A percentile compares a stretch with the other conserved stretches of the same genome.
phyloP scores from a whole-genome alignment of 1,284 basidiomycete genomes.

The Coriolopsis trogii region DNA sequence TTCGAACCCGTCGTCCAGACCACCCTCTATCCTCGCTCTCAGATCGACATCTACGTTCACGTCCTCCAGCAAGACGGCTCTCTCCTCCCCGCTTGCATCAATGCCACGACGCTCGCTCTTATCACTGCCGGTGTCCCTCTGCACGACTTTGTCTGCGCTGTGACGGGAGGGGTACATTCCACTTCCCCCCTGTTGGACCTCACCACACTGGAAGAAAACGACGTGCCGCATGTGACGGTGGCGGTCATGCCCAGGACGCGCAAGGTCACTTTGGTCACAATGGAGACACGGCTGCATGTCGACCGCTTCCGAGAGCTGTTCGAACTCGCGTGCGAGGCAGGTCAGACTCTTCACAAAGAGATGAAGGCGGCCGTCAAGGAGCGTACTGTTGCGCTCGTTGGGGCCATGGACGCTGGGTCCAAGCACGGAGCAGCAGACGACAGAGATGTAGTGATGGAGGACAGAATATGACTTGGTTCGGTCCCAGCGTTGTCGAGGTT shows the following conservation, averaged over 20 bases:
- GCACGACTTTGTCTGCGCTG: slow-evolving; percentile 87
- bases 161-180: slow-evolving; percentile 80
- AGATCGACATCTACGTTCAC: slow-evolving; percentile 94
- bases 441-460: slow-evolving; percentile 27
- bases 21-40: slow-evolving; percentile 88
- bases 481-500: background rate
- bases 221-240: slow-evolving; percentile 86
- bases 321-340: slow-evolving; percentile 76
- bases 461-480: slow-evolving; percentile 16
- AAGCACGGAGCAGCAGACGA: slow-evolving; percentile 21
- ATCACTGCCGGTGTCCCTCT: slow-evolving; percentile 91
- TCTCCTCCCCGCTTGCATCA: slow-evolving; percentile 91
- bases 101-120: slow-evolving; percentile 92
- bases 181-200: slow-evolving; percentile 86
- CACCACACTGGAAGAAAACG: slow-evolving; percentile 86
- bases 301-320: slow-evolving; percentile 93
- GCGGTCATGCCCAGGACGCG: slow-evolving; percentile 85
- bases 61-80: slow-evolving; percentile 94
- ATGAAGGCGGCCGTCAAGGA: slow-evolving; percentile 78
- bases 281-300: slow-evolving; percentile 94
- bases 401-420: slow-evolving; percentile 42
- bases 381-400: slow-evolving; percentile 66
- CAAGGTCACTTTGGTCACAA: slow-evolving; percentile 85
- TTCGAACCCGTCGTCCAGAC: slow-evolving; percentile 96
- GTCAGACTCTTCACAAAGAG: slow-evolving; percentile 79